Conservation (phyloP, 495 filamentous ascomycete species). For the Penicillium herquei region DNA sequence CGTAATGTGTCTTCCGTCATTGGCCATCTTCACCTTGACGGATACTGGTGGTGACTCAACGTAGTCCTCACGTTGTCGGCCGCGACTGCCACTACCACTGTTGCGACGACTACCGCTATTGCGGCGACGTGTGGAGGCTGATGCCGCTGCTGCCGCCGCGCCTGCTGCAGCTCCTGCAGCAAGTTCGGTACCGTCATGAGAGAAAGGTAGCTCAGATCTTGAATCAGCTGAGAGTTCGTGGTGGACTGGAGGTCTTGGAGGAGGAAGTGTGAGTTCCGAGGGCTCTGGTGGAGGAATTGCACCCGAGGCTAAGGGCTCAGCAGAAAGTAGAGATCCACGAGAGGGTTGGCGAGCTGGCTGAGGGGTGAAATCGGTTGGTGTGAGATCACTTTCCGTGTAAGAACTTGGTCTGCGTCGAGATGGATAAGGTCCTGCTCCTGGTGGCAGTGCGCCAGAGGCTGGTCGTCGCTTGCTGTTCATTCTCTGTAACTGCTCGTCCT, state of each 20-base stretch:
- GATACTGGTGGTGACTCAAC: slow-evolving; percentile 64
- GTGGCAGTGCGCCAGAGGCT: slow-evolving; percentile 38
- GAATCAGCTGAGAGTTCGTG: slow-evolving; percentile 55
- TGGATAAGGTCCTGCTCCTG: slow-evolving; percentile 56
- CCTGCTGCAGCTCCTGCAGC: slow-evolving; percentile 44
- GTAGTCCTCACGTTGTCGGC: slow-evolving; percentile 37
- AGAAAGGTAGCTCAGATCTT: slow-evolving; percentile 39
- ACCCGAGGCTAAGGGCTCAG: slow-evolving; percentile 35
- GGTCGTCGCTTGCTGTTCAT: slow-evolving; percentile 49
- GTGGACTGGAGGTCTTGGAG: slow-evolving; percentile 49
- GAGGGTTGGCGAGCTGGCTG: slow-evolving; percentile 34
- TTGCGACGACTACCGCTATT: slow-evolving; percentile 30
- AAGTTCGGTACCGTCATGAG: slow-evolving; percentile 30
- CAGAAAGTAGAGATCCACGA: slow-evolving; percentile 29
- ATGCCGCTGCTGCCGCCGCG: slow-evolving; percentile 32
- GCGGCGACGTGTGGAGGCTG: slow-evolving; percentile 37
- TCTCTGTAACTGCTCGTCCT: slow-evolving; percentile 59
- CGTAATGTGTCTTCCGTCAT: slow-evolving; percentile 78
- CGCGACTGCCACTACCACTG: background rate
- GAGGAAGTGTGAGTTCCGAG: slow-evolving; percentile 31
- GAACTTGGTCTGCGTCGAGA: slow-evolving; percentile 52
- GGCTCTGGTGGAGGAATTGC: slow-evolving; percentile 30
- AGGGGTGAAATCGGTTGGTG: slow-evolving; percentile 42
- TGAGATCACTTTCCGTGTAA: slow-evolving; percentile 42
- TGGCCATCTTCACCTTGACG: slow-evolving; percentile 77